A percentile compares a stretch with the other conserved stretches of the same genome.
Conservation (phyloP, 2,329 filamentous ascomycete species). For the Pseudogymnoascus sp. region DNA sequence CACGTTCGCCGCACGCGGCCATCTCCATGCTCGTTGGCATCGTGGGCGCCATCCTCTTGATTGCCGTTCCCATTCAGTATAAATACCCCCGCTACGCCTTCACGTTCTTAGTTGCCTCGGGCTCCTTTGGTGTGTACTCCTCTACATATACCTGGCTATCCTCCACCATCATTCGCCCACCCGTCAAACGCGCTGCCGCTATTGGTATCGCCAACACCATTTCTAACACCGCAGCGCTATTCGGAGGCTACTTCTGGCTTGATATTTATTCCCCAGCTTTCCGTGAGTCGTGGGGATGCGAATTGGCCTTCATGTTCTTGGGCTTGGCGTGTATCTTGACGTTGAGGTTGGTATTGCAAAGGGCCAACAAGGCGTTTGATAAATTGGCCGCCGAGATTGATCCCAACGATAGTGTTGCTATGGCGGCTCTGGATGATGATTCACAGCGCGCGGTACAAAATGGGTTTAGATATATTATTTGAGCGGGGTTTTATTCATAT, state of each 20-base stretch:
- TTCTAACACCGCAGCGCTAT: slow-evolving; percentile 16
- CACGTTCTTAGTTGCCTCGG: slow-evolving; percentile 10
- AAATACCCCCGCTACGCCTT: slow-evolving; percentile 14
- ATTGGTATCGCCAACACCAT: slow-evolving; percentile 14
- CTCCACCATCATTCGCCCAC: slow-evolving; percentile 8
- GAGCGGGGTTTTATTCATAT: not conserved
- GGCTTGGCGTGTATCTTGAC: slow-evolving; percentile 1
- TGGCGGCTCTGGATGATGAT: slow-evolving; percentile 6
- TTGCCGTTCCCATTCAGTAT: not conserved
- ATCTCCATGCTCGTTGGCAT: slow-evolving; percentile 12
- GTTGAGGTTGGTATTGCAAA: not conserved
- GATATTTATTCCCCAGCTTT: slow-evolving; percentile 13
- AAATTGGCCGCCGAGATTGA: not conserved
- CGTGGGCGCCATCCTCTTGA: slow-evolving; percentile 11
- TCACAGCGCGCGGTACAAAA: slow-evolving; percentile 3
- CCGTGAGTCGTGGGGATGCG: slow-evolving; percentile 12
- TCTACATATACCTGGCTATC: slow-evolving; percentile 14
- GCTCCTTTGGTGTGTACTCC: slow-evolving; percentile 13
- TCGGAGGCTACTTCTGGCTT: slow-evolving; percentile 17
- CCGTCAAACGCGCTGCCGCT: slow-evolving; percentile 14
- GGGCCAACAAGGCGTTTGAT: not conserved
- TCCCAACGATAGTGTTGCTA: not conserved
- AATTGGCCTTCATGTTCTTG: not conserved
- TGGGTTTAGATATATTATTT: slow-evolving; percentile 11
- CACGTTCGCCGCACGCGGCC: slow-evolving; percentile 15